These are phyloP conservation scores for Talaromyces rugulosus DNA, from an alignment of 2,329 filamentous ascomycete species.

Conservation along the genomic window DNA sequence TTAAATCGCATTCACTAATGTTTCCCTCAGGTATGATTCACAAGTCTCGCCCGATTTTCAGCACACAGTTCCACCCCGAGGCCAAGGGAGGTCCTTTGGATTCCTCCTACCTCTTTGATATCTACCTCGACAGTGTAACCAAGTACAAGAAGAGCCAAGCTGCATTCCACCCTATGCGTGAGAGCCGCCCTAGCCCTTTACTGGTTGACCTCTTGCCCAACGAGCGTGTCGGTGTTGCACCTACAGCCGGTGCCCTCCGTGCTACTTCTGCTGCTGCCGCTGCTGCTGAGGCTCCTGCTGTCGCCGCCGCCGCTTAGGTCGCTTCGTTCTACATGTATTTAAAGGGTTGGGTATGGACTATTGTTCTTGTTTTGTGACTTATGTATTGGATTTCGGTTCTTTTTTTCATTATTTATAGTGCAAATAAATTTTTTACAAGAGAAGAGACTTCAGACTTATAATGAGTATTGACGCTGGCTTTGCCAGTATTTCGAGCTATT, in stretches of 20 bases:
- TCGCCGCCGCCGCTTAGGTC: slow-evolving; percentile 8
- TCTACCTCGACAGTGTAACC: slow-evolving; percentile 85
- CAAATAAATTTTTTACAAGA: neutral
- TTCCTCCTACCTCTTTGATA: slow-evolving; percentile 92
- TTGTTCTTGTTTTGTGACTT: neutral
- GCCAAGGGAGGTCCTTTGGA: slow-evolving; percentile 96
- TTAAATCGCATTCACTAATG: no score
- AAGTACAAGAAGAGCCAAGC: slow-evolving; percentile 82
- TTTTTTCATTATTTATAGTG: neutral
- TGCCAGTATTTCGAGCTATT: no score
- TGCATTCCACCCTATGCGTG: slow-evolving; percentile 66
- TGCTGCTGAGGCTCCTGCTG: slow-evolving; percentile 19
- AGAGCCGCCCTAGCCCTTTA: slow-evolving; percentile 81
- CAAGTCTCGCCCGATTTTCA: slow-evolving; percentile 93
- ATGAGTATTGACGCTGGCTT: no score
- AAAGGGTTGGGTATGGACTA: neutral
- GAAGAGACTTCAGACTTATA: no score
- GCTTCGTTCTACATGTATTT: neutral
- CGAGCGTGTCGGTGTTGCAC: slow-evolving; percentile 88
- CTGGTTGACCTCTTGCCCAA: slow-evolving; percentile 88
- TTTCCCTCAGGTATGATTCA: slow-evolving; percentile 65
- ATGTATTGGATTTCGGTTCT: neutral
- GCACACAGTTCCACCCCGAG: slow-evolving; percentile 97
- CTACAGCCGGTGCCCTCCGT: slow-evolving; percentile 54
- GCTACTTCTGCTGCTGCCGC: slow-evolving; percentile 31